Conservation (phyloP, 441 rosid species). For the Biscutella laevigata region DNA sequence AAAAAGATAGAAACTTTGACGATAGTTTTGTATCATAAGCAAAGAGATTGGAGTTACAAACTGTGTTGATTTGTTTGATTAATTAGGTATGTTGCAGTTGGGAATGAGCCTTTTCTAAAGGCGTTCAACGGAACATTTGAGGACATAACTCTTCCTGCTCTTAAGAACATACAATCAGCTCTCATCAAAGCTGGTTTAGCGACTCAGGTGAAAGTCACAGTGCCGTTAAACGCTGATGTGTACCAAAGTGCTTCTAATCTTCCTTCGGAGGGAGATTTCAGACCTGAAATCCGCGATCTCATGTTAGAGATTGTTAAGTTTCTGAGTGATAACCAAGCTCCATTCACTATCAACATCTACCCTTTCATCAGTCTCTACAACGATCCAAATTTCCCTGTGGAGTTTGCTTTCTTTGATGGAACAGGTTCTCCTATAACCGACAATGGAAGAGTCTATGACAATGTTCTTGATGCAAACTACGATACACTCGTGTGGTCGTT, state of each 20-base stretch:
- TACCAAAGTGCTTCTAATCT: slow-evolving; percentile 31
- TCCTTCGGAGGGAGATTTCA: slow-evolving; percentile 50
- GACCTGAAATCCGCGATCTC: slow-evolving; percentile 33
- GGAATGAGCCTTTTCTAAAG: slow-evolving; percentile 47
- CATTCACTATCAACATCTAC: slow-evolving; percentile 46
- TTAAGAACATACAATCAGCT: slow-evolving; percentile 46
- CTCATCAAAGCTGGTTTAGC: slow-evolving; percentile 47
- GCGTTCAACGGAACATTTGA: slow-evolving; percentile 37
- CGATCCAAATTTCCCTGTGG: slow-evolving; percentile 38
- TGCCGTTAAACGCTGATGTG: slow-evolving; percentile 52
- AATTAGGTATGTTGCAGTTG: slow-evolving; percentile 53
- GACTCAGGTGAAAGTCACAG: slow-evolving; percentile 38
- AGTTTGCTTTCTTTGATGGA: slow-evolving; percentile 51
- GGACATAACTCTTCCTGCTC: slow-evolving; percentile 44
- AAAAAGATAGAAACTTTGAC: neutral
- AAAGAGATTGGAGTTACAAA: slow-evolving; percentile 6
- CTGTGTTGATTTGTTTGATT: neutral
- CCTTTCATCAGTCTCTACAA: slow-evolving; percentile 55
- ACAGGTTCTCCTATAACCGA: slow-evolving; percentile 29
- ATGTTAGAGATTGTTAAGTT: slow-evolving; percentile 39
- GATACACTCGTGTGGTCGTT: slow-evolving; percentile 48
- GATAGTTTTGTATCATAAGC: neutral
- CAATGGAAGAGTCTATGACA: slow-evolving; percentile 36
- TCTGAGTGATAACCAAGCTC: slow-evolving; percentile 39
- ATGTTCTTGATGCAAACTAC: slow-evolving; percentile 51